A percentile compares a stretch with the other conserved stretches of the same genome.
These are phyloP conservation scores for Gastrolobium villosum DNA, from an alignment of 306 rosid genomes.

Conservation along the genomic window DNA sequence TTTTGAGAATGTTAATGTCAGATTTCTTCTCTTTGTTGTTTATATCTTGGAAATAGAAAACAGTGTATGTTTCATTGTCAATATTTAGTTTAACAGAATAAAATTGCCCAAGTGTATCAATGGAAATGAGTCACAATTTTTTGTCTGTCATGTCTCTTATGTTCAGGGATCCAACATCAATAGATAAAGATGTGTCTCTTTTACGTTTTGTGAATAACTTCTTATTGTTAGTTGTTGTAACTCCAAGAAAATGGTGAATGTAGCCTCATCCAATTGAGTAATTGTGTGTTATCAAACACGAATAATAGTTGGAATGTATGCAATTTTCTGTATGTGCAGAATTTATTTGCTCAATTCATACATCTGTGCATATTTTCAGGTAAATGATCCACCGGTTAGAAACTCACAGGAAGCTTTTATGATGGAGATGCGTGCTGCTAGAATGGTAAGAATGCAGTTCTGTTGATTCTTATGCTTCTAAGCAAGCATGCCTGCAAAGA, in stretches of 20 bases:
- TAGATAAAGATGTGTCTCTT: neutral
- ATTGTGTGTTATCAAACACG: conserved; percentile 9
- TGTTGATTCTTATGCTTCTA: conserved; percentile 18
- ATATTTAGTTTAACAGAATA: neutral
- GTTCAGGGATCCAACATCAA: conserved; percentile 20
- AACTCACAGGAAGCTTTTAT: conserved; percentile 92
- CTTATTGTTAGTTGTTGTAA: neutral
- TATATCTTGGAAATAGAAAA: conserved; percentile 7
- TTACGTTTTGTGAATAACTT: neutral
- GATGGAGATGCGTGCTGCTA: conserved; percentile 94
- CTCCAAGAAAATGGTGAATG: conserved; percentile 19
- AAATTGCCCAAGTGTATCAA: conserved; percentile 11
- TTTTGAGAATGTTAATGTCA: neutral
- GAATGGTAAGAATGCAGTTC: conserved; percentile 65
- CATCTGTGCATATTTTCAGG: conserved; percentile 57
- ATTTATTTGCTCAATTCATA: conserved; percentile 37
- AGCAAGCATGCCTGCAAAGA: conserved; percentile 14
- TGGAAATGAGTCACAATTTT: conserved; percentile 6
- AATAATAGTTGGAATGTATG: neutral
- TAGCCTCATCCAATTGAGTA: conserved; percentile 9
- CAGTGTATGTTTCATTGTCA: conserved; percentile 3
- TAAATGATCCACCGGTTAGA: conserved; percentile 85
- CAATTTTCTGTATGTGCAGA: conserved; percentile 9
- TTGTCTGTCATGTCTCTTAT: conserved; percentile 8
- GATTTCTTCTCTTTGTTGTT: conserved; percentile 7